phyloP scores from a whole-genome alignment of 306 rosid species.

The Fragaria ananassa region DNA sequence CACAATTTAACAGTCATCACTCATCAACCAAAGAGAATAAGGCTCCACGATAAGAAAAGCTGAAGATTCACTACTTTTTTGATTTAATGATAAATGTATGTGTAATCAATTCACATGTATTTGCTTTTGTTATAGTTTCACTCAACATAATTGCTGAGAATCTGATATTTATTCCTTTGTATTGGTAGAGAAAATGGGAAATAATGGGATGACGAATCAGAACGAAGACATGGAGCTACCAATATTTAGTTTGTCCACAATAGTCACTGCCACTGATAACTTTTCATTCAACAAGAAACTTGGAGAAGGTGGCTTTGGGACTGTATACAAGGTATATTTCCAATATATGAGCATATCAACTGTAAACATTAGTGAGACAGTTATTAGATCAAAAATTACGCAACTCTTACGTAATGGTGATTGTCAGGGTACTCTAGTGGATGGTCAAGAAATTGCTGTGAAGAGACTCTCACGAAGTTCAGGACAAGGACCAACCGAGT shows the following conservation, averaged over 20 bases:
- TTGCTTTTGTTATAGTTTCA: background rate
- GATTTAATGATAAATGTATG: background rate
- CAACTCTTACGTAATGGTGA: background rate
- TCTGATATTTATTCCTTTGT: background rate
- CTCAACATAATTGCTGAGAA: background rate
- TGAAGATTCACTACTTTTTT: background rate
- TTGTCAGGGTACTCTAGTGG: slow-evolving; percentile 38
- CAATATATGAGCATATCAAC: background rate
- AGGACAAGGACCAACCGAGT: slow-evolving; percentile 43
- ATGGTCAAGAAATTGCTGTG: slow-evolving; percentile 51
- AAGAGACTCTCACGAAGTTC: slow-evolving; percentile 47
- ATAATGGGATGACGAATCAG: background rate
- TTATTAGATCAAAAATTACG: background rate
- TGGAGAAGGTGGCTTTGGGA: slow-evolving; percentile 55
- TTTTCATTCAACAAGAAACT: slow-evolving; percentile 37
- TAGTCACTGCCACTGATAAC: slow-evolving; percentile 36
- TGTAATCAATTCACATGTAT: background rate
- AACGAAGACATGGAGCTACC: slow-evolving; percentile 38
- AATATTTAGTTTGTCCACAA: slow-evolving; percentile 26
- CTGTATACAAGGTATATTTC: slow-evolving; percentile 41
- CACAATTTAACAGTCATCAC: background rate
- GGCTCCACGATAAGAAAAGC: background rate
- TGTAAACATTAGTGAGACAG: background rate
- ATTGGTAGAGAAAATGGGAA: background rate
- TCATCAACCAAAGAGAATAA: background rate